Evolutionary conservation across 805 yeast species (phyloP), one percentile per base, ranked within the genome.

Genomic region (Saccharomycopsis lassenensis): DNA sequence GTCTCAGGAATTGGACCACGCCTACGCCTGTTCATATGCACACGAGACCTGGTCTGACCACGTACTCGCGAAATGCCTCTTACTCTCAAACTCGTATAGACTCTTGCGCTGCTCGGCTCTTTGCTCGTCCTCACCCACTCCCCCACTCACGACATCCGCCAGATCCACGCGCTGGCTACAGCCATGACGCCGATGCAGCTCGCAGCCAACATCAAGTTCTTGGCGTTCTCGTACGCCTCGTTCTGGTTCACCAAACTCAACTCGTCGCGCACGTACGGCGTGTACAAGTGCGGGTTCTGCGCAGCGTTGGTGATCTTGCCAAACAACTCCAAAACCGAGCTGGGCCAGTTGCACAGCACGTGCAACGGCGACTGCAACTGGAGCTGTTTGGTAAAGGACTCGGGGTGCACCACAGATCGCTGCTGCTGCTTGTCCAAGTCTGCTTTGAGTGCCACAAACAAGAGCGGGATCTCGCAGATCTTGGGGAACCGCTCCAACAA

Each of bases 361-460:
- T 91, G 97, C 44, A 91, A 57, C 0, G 98, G 98, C 7, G 77
- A 75, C 11, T 91, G 53, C 40, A 57, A 63, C 19, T 40, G 44
- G 5, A 62, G 54, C 4, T 69, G 65, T 20, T 83, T 62, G 0
- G 95, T 77, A 50, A 77, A 86, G 19, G 74, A 77, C 47, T 91
- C 97, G 0, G 99, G 98, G 51, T 84, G 95, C 4, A 69, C 61
- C 37, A 73, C 82, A 25, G 79, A 74, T 24, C 98, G 57, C 51
- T 91, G 99, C 51, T 89, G 96, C 52, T 87, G 97, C 47, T 93
- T 76, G 55, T 91, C 99, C 24, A 85, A 62, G 56, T 91, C 99
- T 0, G 98, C 97, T 52, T 91, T 91, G 24, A 87, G 61, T 0
- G 95, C 98, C 1, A 87, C 96, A 50, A 78, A 83, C 0, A 91